A percentile compares a stretch with the other conserved stretches of the same genome.
Conservation (phyloP, 2,329 filamentous ascomycete genomes). For the Diaporthe vexans region DNA sequence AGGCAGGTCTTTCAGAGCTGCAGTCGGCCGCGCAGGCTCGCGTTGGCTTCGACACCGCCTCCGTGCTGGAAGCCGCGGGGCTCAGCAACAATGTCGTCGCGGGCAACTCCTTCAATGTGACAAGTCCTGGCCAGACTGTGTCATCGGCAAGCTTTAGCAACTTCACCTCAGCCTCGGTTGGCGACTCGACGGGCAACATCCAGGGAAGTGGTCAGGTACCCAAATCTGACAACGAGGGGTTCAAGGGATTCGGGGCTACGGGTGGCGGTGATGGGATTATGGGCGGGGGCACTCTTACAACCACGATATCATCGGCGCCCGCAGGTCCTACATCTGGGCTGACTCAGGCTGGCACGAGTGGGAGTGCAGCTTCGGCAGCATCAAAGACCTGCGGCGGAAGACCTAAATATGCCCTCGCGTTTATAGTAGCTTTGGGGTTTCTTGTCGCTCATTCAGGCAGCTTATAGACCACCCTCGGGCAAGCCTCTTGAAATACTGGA, state of each 20-base stretch:
- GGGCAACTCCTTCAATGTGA: slow-evolving; percentile 52
- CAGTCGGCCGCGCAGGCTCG: slow-evolving; percentile 47
- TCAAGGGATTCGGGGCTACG: not conserved
- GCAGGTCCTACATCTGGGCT: not conserved
- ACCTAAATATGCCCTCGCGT: rapidly evolving
- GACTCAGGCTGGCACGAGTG: not conserved
- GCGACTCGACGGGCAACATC: not conserved
- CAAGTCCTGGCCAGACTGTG: slow-evolving; percentile 47
- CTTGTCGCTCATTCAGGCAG: too few species aligned
- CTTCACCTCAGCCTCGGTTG: not conserved
- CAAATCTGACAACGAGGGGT: not conserved
- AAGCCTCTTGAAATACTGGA: too few species aligned
- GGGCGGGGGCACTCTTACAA: not conserved
- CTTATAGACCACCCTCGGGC: not conserved
- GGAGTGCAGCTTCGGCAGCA: not conserved
- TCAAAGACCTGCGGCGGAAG: not conserved
- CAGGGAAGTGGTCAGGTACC: not conserved
- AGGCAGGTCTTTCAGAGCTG: slow-evolving; percentile 46
- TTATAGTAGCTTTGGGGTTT: rapidly evolving
- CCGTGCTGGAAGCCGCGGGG: slow-evolving; percentile 47
- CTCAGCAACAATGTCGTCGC: slow-evolving; percentile 51
- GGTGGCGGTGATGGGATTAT: too few species aligned
- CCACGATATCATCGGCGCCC: slow-evolving; percentile 1
- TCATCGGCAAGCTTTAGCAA: not conserved
- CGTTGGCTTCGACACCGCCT: slow-evolving; percentile 46